Base-by-base conservation (phyloP, 768 basidiomycete species). In the Trichaptum fuscoviolaceum region DNA sequence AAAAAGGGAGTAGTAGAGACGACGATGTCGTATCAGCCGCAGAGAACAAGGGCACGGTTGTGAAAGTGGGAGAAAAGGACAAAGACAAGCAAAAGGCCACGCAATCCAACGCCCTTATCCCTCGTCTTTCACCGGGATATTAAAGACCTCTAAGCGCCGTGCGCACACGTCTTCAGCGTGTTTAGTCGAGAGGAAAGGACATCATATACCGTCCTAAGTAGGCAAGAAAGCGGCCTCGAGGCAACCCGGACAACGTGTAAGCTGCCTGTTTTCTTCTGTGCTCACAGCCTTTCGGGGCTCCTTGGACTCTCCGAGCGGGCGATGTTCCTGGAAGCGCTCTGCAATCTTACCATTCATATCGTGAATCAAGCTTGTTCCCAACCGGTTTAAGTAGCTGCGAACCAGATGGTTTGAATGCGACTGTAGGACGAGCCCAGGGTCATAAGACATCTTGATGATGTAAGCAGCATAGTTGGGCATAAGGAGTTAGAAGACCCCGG, bases 201-300 rank as follows among this genome's bases (percentile, higher is more conserved):
- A 52, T 52, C 42, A 52, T 52, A 52, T 20, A 52, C 15, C 42
- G 42, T 52, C 42, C 42, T 52, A 52, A 52, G 42, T 15, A 52
- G 42, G 42, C 42, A 52, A 52, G 42, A 52, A 52, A 52, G 20
- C 42, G 42, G 42, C 42, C 42, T 52, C 42, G 42, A 52, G 42
- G 42, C 42, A 52, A 20, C 42, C 42, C 42, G 42, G 42, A 52
- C 42, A 52, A 52, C 42, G 42, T 52, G 42, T 52, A 52, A 52
- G 42, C 42, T 52, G 42, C 42, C 42, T 52, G 42, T 52, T 52
- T 52, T 52, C 42, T 52, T 52, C 42, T 52, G 42, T 52, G 42
- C 10, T 52, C 42, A 52, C 42, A 52, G 42, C 42, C 42, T 52
- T 52, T 52, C 42, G 42, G 42, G 42, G 42, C 42, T 52, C 42